phyloP scores from a whole-genome alignment of 441 rosid genomes.

The Breynia disticha region DNA sequence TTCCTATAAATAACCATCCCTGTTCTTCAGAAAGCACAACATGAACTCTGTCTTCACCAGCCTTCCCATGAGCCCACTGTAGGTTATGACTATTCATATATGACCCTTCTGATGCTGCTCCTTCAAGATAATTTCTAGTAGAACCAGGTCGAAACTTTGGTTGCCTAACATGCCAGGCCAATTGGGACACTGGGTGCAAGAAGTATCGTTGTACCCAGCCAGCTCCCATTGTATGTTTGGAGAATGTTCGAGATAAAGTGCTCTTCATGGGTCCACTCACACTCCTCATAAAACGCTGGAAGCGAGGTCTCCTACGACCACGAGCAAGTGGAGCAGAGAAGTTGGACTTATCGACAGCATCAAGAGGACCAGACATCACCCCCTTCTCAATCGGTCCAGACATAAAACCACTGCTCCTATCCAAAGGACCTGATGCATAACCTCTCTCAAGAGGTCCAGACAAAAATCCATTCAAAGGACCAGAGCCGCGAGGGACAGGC shows the following conservation, averaged over 20 bases:
- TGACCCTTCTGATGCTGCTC: slow-evolving; percentile 45
- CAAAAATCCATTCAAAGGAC: slow-evolving; percentile 78
- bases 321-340: slow-evolving; percentile 88
- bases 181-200: slow-evolving; percentile 57
- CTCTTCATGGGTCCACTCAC: slow-evolving; percentile 87
- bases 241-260: slow-evolving; percentile 72
- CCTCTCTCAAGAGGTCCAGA: slow-evolving; percentile 94
- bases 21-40: slow-evolving; percentile 95
- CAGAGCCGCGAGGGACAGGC: slow-evolving; percentile 83
- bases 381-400: slow-evolving; percentile 92
- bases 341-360: slow-evolving; percentile 60
- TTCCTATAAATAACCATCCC: slow-evolving; percentile 90
- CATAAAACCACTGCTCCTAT: slow-evolving; percentile 77
- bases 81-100: slow-evolving; percentile 50
- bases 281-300: slow-evolving; percentile 65
- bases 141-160: slow-evolving; percentile 55
- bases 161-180: slow-evolving; percentile 67
- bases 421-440: slow-evolving; percentile 86
- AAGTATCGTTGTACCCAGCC: slow-evolving; percentile 76
- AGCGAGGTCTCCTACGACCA: slow-evolving; percentile 49
- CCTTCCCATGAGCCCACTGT: slow-evolving; percentile 99
- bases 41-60: slow-evolving; percentile 95
- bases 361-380: slow-evolving; percentile 94
- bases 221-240: slow-evolving; percentile 56
- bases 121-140: slow-evolving; percentile 47